Evolutionary conservation across 2,329 filamentous ascomycete genomes (phyloP).

Genomic region (Emergomyces pasteurianus): DNA sequence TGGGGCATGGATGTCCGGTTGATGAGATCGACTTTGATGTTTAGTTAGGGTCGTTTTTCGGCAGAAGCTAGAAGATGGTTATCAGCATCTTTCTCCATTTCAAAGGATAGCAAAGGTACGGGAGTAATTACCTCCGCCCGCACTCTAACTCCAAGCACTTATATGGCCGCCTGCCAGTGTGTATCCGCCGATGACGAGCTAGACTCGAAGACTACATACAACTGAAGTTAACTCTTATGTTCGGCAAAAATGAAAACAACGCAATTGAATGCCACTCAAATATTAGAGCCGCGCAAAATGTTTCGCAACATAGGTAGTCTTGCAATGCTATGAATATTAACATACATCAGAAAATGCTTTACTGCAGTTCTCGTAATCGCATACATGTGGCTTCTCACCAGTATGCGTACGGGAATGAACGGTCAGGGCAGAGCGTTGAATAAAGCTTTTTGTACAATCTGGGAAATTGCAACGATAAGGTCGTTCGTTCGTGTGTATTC

Average conservation of each 20-base stretch:
- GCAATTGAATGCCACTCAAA: not conserved
- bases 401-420: constrained; percentile 35
- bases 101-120: not conserved
- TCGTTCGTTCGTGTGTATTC: constrained; percentile 38
- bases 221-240: constrained; percentile 3
- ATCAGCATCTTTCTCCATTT: not conserved
- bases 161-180: constrained; percentile 14
- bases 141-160: constrained; percentile 12
- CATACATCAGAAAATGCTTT: constrained; percentile 36
- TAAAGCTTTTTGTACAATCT: constrained; percentile 37
- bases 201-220: constrained; percentile 16
- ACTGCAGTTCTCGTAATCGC: constrained; percentile 30
- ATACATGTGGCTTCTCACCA: constrained; percentile 34
- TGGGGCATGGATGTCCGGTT: constrained; percentile 6
- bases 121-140: constrained; percentile 12
- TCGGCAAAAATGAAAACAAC: not conserved
- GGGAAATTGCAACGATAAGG: constrained; percentile 35
- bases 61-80: constrained; percentile 10
- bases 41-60: constrained; percentile 15
- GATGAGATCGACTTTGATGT: constrained; percentile 14
- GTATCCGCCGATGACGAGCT: constrained; percentile 15
- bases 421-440: constrained; percentile 37
- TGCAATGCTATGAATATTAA: constrained; percentile 2
- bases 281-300: not conserved
- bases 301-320: not conserved